Evolutionary conservation across 306 rosid genomes (phyloP), one percentile per base, ranked within the genome.

Genomic region (Vigna radiata): DNA sequence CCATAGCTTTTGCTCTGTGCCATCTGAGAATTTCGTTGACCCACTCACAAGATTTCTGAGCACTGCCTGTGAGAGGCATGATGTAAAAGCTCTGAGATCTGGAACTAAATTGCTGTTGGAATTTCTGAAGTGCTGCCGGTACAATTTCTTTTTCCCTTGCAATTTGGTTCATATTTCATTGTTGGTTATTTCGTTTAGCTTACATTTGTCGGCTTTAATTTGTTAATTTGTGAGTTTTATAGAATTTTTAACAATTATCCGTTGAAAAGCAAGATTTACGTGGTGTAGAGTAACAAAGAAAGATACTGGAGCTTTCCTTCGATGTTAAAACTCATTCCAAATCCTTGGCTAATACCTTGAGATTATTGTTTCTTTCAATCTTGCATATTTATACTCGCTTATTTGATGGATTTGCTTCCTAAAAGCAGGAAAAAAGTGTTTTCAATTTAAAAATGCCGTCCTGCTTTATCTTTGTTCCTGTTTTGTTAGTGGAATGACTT

Each of bases 111-210:
- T 90, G 81, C 44, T 94, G 15, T 73, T 85, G 76, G 81, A 84
- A 82, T 86, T 88, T 83, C 78, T 86, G 79, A 88, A 78, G 31
- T 81, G 76, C 86, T 84, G 73, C 93, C 89, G 96, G 98, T 94
- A 85, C 39, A 43, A 52, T 74, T 11, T 61, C 52, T 70, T 75
- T 59, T 23, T 5, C 23, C 66, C 29, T 48, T 39, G 8, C 55
- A 27, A 69, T 46, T 64, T 46, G 62, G 23, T 50, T 58, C 43
- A 68, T 56, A 37, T 44, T 54, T 23, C 6, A 17, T n/a, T 31
- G 17, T 63, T 61, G 48, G 59, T 52, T 80, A 61, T 50, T 56
- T 36, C 27, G 48, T 29, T 41, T 16, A 37, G 56, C 47, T 76
- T 68, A 17, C 47, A 16, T 59, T 52, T 72, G 3, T 78, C 47